phyloP scores from a whole-genome alignment of 306 rosid species.

The Echinosophora koreensis region DNA sequence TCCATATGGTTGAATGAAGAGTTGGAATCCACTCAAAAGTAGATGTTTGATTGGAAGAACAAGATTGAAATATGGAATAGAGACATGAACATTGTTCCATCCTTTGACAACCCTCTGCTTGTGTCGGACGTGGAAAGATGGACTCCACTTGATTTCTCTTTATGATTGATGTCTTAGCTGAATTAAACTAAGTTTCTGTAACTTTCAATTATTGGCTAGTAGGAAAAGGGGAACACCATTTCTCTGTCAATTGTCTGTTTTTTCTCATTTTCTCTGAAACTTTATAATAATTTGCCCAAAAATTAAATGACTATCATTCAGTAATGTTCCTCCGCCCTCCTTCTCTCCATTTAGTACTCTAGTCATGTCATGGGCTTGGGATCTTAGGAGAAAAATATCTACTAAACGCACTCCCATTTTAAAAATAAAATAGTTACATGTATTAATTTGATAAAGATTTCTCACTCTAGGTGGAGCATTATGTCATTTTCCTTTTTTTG shows the following conservation, averaged over 20 bases:
- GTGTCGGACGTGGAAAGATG: conserved; percentile 83
- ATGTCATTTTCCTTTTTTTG: no score
- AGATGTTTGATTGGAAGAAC: conserved; percentile 60
- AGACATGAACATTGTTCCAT: conserved; percentile 60
- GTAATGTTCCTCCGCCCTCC: background rate
- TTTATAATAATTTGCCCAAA: background rate
- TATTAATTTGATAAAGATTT: no score
- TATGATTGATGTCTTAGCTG: conserved; percentile 45
- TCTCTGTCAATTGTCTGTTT: background rate
- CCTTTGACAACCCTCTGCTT: conserved; percentile 55
- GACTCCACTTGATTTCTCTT: conserved; percentile 52
- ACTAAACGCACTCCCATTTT: background rate
- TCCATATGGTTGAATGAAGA: conserved; percentile 81
- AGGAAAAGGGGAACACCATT: conserved; percentile 31
- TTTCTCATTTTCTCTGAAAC: background rate
- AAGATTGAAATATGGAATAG: conserved; percentile 50
- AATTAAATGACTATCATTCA: background rate
- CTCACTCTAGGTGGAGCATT: background rate
- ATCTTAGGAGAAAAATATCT: background rate
- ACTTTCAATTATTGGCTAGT: conserved; percentile 53
- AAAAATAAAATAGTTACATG: background rate
- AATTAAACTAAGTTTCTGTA: conserved; percentile 45
- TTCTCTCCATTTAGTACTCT: background rate
- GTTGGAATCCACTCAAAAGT: conserved; percentile 87
- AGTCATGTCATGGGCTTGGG: background rate